Base-by-base conservation (phyloP, 768 basidiomycete genomes). In the Podaxis sp. region DNA sequence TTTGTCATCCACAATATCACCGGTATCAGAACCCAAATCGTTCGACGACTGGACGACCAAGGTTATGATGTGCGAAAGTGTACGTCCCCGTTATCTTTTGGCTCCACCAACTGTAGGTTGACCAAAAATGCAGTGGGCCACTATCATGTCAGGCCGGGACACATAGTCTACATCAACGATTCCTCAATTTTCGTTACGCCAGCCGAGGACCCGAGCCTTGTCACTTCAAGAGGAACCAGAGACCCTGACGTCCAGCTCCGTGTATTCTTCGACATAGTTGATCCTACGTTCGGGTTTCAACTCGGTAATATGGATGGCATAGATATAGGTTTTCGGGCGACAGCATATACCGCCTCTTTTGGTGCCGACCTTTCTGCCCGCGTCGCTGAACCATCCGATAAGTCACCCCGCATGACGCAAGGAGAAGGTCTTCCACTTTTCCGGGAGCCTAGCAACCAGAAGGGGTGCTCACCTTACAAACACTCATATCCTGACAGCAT, bases 61-160 rank as follows among this genome's bases (percentile, higher is more conserved):
- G 94, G 94, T 7, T 96, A 94, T 67, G 92, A 96, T 67, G 82
- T 98, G 57, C 82, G 89, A 37, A 92, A 86, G 77, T 76, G 95
- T 95, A 67, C 69, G 89, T 73, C 19, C 40, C 46, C 33, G 33
- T 9, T 52, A 61, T 8, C 40, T 64, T 11, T 50, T 55, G 40
- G 2, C 33, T 37, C 54, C 25, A 27, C 46, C 12, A 4, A 37
- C 22, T 59, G 47, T 46, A 17, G 58, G 43, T 64, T 67, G 61
- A 65, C 19, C 29, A 41, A 49, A 41, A 51, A 50, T 6, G 11
- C 63, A 95, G 93, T 96, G 68, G 94, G 93, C 0, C 93, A 90
- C 58, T 87, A 93, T 68, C 77, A 85, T 40, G 88, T 96, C 46
- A 82, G 87, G 52, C 84, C 87, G 0, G 94, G 94, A 0, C 93